A percentile compares a stretch with the other conserved stretches of the same genome.
These are phyloP conservation scores for Fistulinella prunicolor DNA, from an alignment of 768 basidiomycete genomes.

Conservation along the genomic window DNA sequence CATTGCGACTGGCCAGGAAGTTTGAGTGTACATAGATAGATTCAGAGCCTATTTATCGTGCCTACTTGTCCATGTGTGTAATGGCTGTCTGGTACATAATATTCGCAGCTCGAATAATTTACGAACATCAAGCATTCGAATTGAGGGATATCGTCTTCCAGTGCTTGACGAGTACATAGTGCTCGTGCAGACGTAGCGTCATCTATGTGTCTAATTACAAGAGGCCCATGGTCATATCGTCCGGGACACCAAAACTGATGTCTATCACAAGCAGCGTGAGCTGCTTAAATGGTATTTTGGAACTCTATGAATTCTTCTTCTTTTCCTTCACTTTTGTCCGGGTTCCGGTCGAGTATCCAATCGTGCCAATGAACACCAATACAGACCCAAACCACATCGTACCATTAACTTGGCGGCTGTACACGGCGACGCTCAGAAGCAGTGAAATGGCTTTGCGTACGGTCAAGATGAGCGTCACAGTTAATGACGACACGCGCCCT, in stretches of 20 bases:
- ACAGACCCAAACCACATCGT: constrained; percentile 70
- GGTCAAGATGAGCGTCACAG: constrained; percentile 76
- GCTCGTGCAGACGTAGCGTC: too few relatives aligned
- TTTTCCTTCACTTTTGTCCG: constrained; percentile 21
- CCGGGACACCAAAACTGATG: neutral
- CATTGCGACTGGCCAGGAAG: constrained; percentile 61
- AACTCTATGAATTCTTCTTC: too few relatives aligned
- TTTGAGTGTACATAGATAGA: constrained; percentile 12
- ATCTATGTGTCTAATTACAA: constrained; percentile 10
- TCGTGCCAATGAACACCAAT: constrained; percentile 67
- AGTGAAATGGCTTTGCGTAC: constrained; percentile 80
- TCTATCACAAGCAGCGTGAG: too few relatives aligned
- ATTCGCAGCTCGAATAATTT: too few relatives aligned
- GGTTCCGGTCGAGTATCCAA: constrained; percentile 54
- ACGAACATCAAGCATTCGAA: too few relatives aligned
- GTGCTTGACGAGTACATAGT: too few relatives aligned
- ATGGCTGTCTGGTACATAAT: too few relatives aligned
- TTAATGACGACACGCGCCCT: constrained; percentile 67
- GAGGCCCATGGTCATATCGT: too few relatives aligned
- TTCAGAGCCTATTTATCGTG: constrained; percentile 1
- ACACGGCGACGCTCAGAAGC: constrained; percentile 60
- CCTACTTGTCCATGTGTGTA: too few relatives aligned
- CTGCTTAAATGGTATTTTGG: too few relatives aligned
- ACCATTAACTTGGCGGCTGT: constrained; percentile 37
- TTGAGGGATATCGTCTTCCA: too few relatives aligned